A percentile compares a stretch with the other conserved stretches of the same genome.
These are phyloP conservation scores for Botrytis tulipae DNA, from an alignment of 2,329 filamentous ascomycete species.

Conservation along the genomic window DNA sequence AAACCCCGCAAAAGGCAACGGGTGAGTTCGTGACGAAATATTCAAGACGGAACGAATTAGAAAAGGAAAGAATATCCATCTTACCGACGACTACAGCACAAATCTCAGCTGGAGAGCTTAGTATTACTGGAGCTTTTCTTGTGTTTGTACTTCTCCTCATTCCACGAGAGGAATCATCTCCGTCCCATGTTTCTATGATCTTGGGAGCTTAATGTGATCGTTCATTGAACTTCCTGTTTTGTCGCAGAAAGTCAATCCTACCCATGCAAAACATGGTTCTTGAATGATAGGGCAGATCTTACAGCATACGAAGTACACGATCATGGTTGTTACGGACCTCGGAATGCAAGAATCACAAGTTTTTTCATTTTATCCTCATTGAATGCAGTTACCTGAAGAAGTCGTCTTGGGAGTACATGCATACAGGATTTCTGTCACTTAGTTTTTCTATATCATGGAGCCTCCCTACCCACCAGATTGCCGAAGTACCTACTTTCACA, in stretches of 20 bases:
- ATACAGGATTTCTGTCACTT: background rate
- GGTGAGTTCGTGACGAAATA: background rate
- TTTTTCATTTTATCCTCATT: background rate
- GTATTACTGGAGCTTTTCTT: background rate
- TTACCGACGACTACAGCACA: background rate
- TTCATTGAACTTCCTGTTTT: conserved; percentile 14
- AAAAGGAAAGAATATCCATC: background rate
- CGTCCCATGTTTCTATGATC: conserved; percentile 1
- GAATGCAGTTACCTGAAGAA: background rate
- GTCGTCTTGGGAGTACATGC: background rate
- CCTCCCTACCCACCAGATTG: background rate
- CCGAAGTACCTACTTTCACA: background rate
- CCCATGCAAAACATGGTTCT: conserved; percentile 6
- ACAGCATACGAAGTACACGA: background rate
- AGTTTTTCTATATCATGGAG: conserved; percentile 9
- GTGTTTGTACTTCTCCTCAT: background rate
- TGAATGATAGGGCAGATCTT: background rate
- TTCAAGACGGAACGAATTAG: background rate
- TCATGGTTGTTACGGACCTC: background rate
- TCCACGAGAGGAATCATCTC: conserved; percentile 5
- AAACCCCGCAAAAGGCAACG: background rate
- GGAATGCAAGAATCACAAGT: conserved; percentile 5
- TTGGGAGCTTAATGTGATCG: background rate
- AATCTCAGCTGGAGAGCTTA: background rate
- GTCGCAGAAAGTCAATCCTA: background rate